Evolutionary conservation across 768 basidiomycete species (phyloP).

Genomic region (Kwoniella sp.): DNA sequence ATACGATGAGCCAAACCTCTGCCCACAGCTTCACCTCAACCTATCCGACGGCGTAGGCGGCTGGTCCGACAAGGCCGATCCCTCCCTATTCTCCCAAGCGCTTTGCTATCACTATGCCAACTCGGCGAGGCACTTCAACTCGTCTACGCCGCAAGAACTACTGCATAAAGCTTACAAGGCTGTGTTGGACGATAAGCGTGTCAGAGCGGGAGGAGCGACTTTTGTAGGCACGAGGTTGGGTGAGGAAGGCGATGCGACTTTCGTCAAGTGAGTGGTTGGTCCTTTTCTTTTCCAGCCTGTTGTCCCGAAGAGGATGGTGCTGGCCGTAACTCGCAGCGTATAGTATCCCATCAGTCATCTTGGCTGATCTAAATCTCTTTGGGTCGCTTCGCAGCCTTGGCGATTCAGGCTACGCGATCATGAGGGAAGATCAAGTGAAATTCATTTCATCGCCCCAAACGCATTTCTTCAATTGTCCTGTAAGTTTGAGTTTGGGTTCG

Average conservation of each 20-base stretch:
- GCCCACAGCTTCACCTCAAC: slow-evolving; percentile 62
- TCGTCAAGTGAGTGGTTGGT: slow-evolving; percentile 58
- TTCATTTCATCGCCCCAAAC: slow-evolving; percentile 46
- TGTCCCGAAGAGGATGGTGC: too few species aligned
- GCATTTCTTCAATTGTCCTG: slow-evolving; percentile 55
- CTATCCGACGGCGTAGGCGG: slow-evolving; percentile 93
- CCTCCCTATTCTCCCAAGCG: slow-evolving; percentile 84
- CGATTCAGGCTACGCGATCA: slow-evolving; percentile 53
- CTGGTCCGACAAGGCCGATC: slow-evolving; percentile 83
- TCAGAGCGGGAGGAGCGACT: slow-evolving; percentile 45
- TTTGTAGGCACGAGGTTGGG: slow-evolving; percentile 36
- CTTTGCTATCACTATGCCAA: slow-evolving; percentile 72
- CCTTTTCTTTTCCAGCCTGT: too few species aligned
- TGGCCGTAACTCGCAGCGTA: too few species aligned
- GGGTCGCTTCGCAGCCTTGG: slow-evolving; percentile 46
- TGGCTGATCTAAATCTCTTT: background rate
- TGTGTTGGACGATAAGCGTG: slow-evolving; percentile 43
- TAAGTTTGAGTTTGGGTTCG: too few species aligned
- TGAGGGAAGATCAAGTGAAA: slow-evolving; percentile 44
- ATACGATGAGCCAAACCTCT: too few species aligned
- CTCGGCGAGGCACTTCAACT: slow-evolving; percentile 15
- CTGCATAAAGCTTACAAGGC: slow-evolving; percentile 48
- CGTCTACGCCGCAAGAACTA: slow-evolving; percentile 30
- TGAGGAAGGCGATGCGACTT: slow-evolving; percentile 46
- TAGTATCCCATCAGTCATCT: background rate